Conservation (phyloP, 73 alveolate genomes). For the Paramecium pentaurelia region DNA sequence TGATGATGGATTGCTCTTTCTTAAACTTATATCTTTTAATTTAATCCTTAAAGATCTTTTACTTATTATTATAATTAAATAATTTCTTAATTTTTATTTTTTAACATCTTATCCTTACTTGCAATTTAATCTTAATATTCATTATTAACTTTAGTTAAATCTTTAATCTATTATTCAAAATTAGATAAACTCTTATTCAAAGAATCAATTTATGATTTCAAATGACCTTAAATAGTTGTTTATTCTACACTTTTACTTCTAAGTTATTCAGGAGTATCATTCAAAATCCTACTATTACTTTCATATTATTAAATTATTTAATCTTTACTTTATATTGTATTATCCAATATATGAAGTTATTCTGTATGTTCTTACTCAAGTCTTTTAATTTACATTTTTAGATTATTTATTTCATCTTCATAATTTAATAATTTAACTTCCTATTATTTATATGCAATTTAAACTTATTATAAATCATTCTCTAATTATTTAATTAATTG, state of each 20-base stretch:
- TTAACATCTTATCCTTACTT: background rate
- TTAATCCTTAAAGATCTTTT: background rate
- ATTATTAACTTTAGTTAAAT: background rate
- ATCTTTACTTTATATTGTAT: background rate
- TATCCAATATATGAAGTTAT: background rate
- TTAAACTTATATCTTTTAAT: background rate
- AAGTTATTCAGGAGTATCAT: background rate
- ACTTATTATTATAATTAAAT: background rate
- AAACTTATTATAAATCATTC: background rate
- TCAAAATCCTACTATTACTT: background rate
- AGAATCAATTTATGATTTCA: background rate
- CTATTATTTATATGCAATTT: background rate
- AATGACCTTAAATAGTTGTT: background rate
- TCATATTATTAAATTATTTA: background rate
- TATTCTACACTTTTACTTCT: background rate
- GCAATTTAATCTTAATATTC: background rate
- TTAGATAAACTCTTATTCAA: background rate
- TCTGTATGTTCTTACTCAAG: background rate
- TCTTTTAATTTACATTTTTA: background rate
- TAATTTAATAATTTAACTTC: background rate
- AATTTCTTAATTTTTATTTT: background rate
- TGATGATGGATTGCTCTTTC: background rate
- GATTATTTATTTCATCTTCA: background rate
- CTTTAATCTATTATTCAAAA: background rate
- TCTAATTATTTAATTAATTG: background rate